Percentiles rank a stretch among this genome's conserved stretches.
Evolutionary conservation across 2,329 filamentous ascomycete species (phyloP).

Genomic region (Claviceps cyperi): DNA sequence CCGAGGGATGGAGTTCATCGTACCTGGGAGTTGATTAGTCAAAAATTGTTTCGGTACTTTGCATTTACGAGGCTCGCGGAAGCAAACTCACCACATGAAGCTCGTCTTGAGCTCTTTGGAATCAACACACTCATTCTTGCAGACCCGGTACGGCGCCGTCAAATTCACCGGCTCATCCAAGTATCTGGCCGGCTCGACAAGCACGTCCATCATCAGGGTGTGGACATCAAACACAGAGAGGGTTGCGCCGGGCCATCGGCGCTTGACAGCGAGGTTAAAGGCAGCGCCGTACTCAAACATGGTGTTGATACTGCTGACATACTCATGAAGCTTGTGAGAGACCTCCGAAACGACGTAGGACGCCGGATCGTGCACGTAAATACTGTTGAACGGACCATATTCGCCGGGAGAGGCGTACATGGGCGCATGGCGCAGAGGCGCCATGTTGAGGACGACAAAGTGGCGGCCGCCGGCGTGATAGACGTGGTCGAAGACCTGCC

Average conservation of each 20-base stretch:
- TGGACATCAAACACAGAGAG: conserved; percentile 57
- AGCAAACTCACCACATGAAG: conserved; percentile 47
- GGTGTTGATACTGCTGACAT: conserved; percentile 34
- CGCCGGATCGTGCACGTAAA: conserved; percentile 32
- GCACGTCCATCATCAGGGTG: conserved; percentile 49
- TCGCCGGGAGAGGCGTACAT: conserved; percentile 34
- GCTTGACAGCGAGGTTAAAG: conserved; percentile 26
- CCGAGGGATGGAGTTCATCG: conserved; percentile 59
- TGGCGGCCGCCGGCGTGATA: conserved; percentile 53
- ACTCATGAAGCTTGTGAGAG: conserved; percentile 29
- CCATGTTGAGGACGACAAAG: conserved; percentile 58
- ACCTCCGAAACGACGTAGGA: conserved; percentile 32
- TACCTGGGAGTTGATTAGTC: conserved; percentile 18
- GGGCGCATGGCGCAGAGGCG: conserved; percentile 52
- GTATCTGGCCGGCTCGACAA: conserved; percentile 43
- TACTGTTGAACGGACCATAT: conserved; percentile 7
- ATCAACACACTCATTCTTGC: conserved; percentile 19
- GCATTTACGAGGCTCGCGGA: background rate
- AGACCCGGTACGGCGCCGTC: conserved; percentile 42
- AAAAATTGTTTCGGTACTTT: too few relatives aligned
- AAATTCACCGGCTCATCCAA: conserved; percentile 50
- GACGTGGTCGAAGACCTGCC: conserved; percentile 44
- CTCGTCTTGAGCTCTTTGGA: conserved; percentile 34
- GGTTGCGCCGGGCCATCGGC: conserved; percentile 41
- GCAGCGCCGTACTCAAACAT: conserved; percentile 35